A percentile compares a stretch with the other conserved stretches of the same genome.
Evolutionary conservation across 306 rosid species (phyloP).

Genomic region (Malus fusca): DNA sequence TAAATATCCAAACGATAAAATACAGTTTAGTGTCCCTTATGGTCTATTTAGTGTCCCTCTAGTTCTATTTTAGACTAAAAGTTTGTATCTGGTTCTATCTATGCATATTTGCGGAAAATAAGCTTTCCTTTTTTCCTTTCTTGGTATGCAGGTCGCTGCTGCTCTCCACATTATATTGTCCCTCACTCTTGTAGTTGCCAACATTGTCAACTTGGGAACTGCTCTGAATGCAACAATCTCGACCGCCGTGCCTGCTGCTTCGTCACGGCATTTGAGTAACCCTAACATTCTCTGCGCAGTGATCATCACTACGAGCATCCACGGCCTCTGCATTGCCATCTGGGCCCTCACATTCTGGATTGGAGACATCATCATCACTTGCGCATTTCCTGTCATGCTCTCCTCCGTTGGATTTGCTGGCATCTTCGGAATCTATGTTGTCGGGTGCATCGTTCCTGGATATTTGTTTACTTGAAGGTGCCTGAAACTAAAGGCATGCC

Average conservation of each 20-base stretch:
- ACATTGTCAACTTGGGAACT: conserved; percentile 2
- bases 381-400: conserved; percentile 41
- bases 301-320: conserved; percentile 61
- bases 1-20: too few relatives aligned
- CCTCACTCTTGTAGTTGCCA: conserved; percentile 38
- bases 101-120: background rate
- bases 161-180: conserved; percentile 47
- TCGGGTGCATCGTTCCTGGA: conserved; percentile 27
- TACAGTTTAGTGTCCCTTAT: too few relatives aligned
- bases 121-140: conserved; percentile 5
- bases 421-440: conserved; percentile 40
- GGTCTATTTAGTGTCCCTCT: too few relatives aligned
- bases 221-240: conserved; percentile 8
- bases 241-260: conserved; percentile 48
- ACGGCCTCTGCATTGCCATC: conserved; percentile 59
- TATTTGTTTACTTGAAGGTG: conserved; percentile 58
- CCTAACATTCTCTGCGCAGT: conserved; percentile 65
- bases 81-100: too few relatives aligned
- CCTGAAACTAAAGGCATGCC: conserved; percentile 86
- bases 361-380: conserved; percentile 48
- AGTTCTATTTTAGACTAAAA: background rate
- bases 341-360: conserved; percentile 61
- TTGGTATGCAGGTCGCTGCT: conserved; percentile 47
- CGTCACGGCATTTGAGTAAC: conserved; percentile 57
- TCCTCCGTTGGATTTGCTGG: conserved; percentile 48